Percentiles rank a stretch among this genome's conserved stretches.
phyloP scores from a whole-genome alignment of 1,284 basidiomycete species.

The Melampsora larici-populina region DNA sequence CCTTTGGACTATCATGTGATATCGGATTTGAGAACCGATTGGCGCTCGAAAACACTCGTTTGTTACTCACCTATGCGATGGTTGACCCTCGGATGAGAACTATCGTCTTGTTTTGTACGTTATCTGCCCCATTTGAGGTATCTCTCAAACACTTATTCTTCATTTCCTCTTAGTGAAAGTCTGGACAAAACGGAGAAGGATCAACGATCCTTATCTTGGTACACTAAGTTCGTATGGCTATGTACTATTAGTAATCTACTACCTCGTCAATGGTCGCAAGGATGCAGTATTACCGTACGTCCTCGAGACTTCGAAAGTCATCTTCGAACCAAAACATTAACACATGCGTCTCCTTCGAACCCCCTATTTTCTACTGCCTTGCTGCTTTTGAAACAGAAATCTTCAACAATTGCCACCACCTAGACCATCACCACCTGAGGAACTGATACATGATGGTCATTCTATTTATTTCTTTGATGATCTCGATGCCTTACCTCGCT shows the following conservation, averaged over 20 bases:
- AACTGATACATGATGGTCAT: slow-evolving; percentile 70
- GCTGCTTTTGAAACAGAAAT: slow-evolving; percentile 45
- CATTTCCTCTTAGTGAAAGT: slow-evolving; percentile 72
- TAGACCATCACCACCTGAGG: slow-evolving; percentile 59
- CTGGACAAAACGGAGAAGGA: slow-evolving; percentile 96
- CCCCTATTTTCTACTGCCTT: slow-evolving; percentile 58
- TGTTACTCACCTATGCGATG: slow-evolving; percentile 95
- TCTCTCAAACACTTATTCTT: not conserved
- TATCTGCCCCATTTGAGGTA: not conserved
- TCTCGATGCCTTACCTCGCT: slow-evolving; percentile 79
- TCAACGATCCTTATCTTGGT: slow-evolving; percentile 95
- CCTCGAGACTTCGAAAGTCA: slow-evolving; percentile 51
- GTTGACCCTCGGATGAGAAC: slow-evolving; percentile 92
- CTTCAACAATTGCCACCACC: slow-evolving; percentile 54
- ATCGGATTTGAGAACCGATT: slow-evolving; percentile 95
- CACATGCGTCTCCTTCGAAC: slow-evolving; percentile 63
- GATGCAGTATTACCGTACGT: slow-evolving; percentile 75
- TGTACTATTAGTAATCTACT: slow-evolving; percentile 97
- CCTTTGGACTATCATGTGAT: too few species aligned
- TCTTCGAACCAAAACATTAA: slow-evolving; percentile 67
- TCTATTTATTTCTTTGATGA: slow-evolving; percentile 87
- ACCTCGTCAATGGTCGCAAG: slow-evolving; percentile 92
- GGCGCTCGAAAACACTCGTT: slow-evolving; percentile 91
- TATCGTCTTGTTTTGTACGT: slow-evolving; percentile 88
- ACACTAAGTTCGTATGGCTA: slow-evolving; percentile 94